Percentiles rank a stretch among this genome's conserved stretches.
Evolutionary conservation across 176 grass and related monocot genomes (phyloP).

Genomic region (bread wheat (Triticum aestivum)): IWGSC_CS_RefSeq_v2.1 NC_057812.1:454785794-454786293

Average conservation of each 20-base stretch:
- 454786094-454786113: background rate
- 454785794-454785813: slow-evolving; percentile 16
- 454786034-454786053: background rate
- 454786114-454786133: background rate
- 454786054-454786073: slow-evolving; percentile 3
- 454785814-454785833: background rate
- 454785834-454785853: background rate
- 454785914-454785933: background rate
- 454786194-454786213: background rate
- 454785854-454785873: background rate
- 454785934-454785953: background rate
- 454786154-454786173: background rate
- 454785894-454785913: slow-evolving; percentile 6
- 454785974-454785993: background rate
- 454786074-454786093: background rate
- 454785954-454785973: background rate
- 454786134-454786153: background rate
- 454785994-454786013: background rate
- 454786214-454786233: background rate
- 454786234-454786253: background rate
- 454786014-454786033: background rate
- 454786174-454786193: background rate
- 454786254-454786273: background rate
- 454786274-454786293: background rate
- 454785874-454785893: slow-evolving; percentile 10